phyloP scores from a whole-genome alignment of 2,329 filamentous ascomycete species.

The Basipetospora chlamydospora region DNA sequence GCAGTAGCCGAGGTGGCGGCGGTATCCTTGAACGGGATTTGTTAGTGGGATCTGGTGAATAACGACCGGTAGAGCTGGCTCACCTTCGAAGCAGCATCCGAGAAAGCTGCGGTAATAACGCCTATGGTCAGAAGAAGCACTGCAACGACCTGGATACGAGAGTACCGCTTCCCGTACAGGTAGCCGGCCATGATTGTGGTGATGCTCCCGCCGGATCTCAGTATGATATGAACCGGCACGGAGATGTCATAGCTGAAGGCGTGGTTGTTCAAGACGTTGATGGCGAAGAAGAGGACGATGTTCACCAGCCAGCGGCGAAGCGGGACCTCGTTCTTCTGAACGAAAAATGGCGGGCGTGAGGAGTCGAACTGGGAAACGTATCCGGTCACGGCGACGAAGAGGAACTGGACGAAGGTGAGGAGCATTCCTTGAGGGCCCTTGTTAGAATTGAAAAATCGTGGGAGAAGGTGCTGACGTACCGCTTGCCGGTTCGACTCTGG shows the following conservation, averaged over 20 bases:
- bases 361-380: slow-evolving; percentile 61
- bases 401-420: slow-evolving; percentile 78
- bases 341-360: slow-evolving; percentile 52
- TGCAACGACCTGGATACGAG: slow-evolving; percentile 62
- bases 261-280: slow-evolving; percentile 95
- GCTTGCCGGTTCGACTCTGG: slow-evolving; percentile 67
- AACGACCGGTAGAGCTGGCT: slow-evolving; percentile 11
- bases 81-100: slow-evolving; percentile 76
- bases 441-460: slow-evolving; percentile 8
- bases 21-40: slow-evolving; percentile 6
- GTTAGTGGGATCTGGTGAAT: too few species aligned
- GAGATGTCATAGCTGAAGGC: slow-evolving; percentile 96
- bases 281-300: slow-evolving; percentile 78
- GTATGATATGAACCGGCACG: slow-evolving; percentile 90
- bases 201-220: slow-evolving; percentile 88
- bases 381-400: slow-evolving; percentile 67
- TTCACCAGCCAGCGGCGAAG: slow-evolving; percentile 76
- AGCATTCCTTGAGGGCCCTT: slow-evolving; percentile 48
- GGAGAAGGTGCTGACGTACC: slow-evolving; percentile 32
- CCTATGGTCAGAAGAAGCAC: slow-evolving; percentile 75
- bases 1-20: slow-evolving; percentile 3
- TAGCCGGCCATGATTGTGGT: slow-evolving; percentile 89
- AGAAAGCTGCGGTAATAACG: slow-evolving; percentile 77
- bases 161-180: slow-evolving; percentile 73
- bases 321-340: slow-evolving; percentile 67